Base-by-base conservation (phyloP, 2,329 filamentous ascomycete genomes). In the Curvularia lunata region DNA sequence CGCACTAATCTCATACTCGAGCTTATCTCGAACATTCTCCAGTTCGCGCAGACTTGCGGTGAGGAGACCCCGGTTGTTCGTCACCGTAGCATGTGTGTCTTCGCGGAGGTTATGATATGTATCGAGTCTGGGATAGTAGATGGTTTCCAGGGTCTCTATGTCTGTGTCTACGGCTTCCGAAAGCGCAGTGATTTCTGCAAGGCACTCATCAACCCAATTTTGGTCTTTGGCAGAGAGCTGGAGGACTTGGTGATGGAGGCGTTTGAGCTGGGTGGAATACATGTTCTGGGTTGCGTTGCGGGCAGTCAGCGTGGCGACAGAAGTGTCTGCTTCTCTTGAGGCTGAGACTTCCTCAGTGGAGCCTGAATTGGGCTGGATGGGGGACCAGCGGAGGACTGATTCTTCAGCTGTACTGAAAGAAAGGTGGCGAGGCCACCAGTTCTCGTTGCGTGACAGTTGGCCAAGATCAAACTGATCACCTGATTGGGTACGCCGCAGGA, bases 1-100 rank as follows among this genome's bases (percentile, higher is more conserved):
- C 16, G 88, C 87, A 58, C 89, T 86, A 60, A 97, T 88, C 80
- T 97, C 94, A 76, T 98, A 98, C 70, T 98, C 93, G 54, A 98
- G 82, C 76, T 93, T 93, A 19, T 92, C 91, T 2, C 89, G 87
- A 38, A 96, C 81, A 21, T 89, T 85, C 73, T 96, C 92, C 13
- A 97, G 83, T 62, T 95, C 91, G 74, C 89, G 89, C 59, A 92
- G 81, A 16, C 84, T 84, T 71, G 95, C 91, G 4, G 84, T 85
- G 37, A 96, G 80, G 51, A 85, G 83, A 21, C 83, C 82, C 40
- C 88, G 85, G 76, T 96, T 90, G 47, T 88, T 86, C 0, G 83
- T 82, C 9, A 97, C 78, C 16, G 92, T 79, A 56, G 91, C 88
- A 32, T 88, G 85, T 1, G 88, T 88, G 56, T 84, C 83, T 55